Evolutionary conservation across 495 filamentous ascomycete genomes (phyloP), one percentile per base, ranked within the genome.

Genomic region (Penicillium robsamsonii): DNA sequence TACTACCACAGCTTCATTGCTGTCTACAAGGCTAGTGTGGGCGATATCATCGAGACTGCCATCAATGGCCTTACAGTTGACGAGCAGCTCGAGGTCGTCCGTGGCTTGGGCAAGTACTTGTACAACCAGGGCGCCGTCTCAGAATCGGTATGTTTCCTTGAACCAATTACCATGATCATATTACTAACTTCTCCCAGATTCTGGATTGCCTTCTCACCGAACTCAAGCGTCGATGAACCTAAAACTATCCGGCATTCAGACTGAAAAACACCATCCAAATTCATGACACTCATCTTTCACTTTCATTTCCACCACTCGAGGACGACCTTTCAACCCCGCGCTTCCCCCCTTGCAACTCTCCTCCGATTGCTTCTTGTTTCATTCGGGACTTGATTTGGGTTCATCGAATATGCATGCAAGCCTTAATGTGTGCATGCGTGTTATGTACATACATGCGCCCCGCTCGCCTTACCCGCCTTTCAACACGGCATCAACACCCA

Each of bases 1-100:
- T 99, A 99, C 74, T 97, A 94, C 74, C 91, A 96, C 71, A 92
- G 90, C 65, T 99, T 99, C 70, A 94, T 99, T 67, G 92, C 92
- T 9, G 79, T 90, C 17, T 84, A 92, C 74, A 88, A 87, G 63
- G 84, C 88, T 9, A 89, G 79, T 53, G 86, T 95, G 12, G 93
- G 91, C 4, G 84, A 84, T 47, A 87, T 97, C 30, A 87, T 99
- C 59, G 92, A 97, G 77, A 80, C 82, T 33, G 91, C 87, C 30
- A 93, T 97, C 62, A 92, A 85, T 20, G 92, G 91, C 9, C 69
- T 99, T 55, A 84, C 84, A 0, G 69, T 83, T 2, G 91, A 96
- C 25, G 90, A 97, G 69, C 91, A 97, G 72, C 75, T 95, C 50
- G 91, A 96, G 67, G 83, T 99, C 40, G 83, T 97, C 2, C 87